Evolutionary conservation across 2,329 filamentous ascomycete species (phyloP).

Genomic region (Ophiognomonia clavigignenti-juglandacearum): DNA sequence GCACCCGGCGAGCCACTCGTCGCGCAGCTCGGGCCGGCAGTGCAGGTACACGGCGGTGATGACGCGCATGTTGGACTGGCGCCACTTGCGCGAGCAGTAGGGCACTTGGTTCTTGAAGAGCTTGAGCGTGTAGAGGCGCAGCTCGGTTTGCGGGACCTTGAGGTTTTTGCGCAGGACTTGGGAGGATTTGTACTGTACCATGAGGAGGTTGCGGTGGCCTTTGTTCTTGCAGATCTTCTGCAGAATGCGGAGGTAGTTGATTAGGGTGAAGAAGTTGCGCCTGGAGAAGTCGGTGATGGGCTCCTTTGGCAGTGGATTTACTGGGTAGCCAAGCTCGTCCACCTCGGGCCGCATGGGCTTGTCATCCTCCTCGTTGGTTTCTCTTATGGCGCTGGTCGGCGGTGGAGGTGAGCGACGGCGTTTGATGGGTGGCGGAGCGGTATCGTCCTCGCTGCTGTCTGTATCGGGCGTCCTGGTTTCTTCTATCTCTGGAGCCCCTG

Average conservation of each 20-base stretch:
- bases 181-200: conserved; percentile 93
- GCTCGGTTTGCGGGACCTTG: conserved; percentile 79
- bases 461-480: conserved; percentile 15
- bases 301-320: conserved; percentile 61
- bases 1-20: conserved; percentile 89
- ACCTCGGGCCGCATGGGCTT: conserved; percentile 53
- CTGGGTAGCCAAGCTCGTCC: conserved; percentile 82
- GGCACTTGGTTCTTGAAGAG: conserved; percentile 98
- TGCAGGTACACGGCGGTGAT: conserved; percentile 96
- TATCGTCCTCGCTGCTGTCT: conserved; percentile 66
- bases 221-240: conserved; percentile 97
- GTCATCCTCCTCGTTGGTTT: conserved; percentile 9
- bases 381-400: conserved; percentile 24
- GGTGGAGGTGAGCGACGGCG: conserved; percentile 44
- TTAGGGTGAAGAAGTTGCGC: conserved; percentile 90
- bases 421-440: conserved; percentile 78
- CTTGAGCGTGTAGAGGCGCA: conserved; percentile 93
- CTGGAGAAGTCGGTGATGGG: conserved; percentile 89
- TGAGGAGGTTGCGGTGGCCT: conserved; percentile 85
- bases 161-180: conserved; percentile 89
- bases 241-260: conserved; percentile 93
- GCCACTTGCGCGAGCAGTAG: conserved; percentile 97
- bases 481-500: conserved; percentile 24
- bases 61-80: conserved; percentile 96
- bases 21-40: conserved; percentile 84